Percentiles rank a stretch among this genome's conserved stretches.
Conservation (phyloP, 2,329 filamentous ascomycete genomes). For the Pestalotiopsis sp. region DNA sequence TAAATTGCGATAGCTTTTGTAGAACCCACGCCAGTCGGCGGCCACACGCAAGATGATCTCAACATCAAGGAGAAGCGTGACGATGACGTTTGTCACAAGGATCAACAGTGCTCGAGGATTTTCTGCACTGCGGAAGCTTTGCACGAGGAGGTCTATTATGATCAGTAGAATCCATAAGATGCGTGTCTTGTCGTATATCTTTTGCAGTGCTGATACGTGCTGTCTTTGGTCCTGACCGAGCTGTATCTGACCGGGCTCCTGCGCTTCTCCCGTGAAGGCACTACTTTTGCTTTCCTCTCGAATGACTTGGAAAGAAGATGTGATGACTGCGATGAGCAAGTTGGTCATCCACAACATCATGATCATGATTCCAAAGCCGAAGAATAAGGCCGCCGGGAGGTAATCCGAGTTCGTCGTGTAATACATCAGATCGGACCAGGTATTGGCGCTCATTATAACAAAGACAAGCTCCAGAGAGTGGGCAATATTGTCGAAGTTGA, state of each 20-base stretch:
- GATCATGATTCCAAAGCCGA: slow-evolving; percentile 75
- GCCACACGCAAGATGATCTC: slow-evolving; percentile 82
- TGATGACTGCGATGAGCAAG: slow-evolving; percentile 93
- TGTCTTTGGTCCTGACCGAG: slow-evolving; percentile 45
- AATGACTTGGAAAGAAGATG: slow-evolving; percentile 97
- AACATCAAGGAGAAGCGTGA: slow-evolving; percentile 75
- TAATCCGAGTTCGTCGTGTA: slow-evolving; percentile 92
- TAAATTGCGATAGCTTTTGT: slow-evolving; percentile 71
- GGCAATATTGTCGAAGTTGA: slow-evolving; percentile 93
- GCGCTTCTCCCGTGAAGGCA: slow-evolving; percentile 76
- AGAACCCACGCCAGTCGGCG: slow-evolving; percentile 80
- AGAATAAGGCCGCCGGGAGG: slow-evolving; percentile 78
- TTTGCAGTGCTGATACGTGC: slow-evolving; percentile 58
- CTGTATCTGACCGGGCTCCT: slow-evolving; percentile 44
- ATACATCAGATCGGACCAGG: slow-evolving; percentile 93
- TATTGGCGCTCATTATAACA: slow-evolving; percentile 98
- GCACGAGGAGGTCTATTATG: slow-evolving; percentile 74
- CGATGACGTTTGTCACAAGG: slow-evolving; percentile 67
- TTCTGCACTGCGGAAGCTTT: slow-evolving; percentile 72
- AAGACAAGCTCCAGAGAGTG: slow-evolving; percentile 94
- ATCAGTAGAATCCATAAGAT: slow-evolving; percentile 83
- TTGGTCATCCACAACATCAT: slow-evolving; percentile 97
- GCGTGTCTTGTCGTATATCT: slow-evolving; percentile 70
- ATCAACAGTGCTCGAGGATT: slow-evolving; percentile 76
- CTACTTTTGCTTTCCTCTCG: slow-evolving; percentile 93